Percentiles rank a stretch among this genome's conserved stretches.
phyloP scores from a whole-genome alignment of 345 rosid species.

The Eucalyptus dawsonii region DNA sequence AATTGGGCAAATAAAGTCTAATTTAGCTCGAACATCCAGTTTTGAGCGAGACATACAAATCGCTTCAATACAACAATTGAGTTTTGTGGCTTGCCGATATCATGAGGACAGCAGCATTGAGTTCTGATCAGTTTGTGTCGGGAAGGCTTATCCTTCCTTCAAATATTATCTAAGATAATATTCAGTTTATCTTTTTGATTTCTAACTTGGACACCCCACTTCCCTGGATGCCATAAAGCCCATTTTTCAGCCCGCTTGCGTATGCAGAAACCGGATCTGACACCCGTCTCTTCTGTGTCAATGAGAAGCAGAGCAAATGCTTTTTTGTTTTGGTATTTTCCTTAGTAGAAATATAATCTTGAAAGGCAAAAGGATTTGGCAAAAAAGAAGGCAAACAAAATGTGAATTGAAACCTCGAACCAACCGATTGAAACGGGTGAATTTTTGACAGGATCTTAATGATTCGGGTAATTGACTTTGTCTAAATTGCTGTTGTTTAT shows the following conservation, averaged over 20 bases:
- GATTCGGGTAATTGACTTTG: background rate
- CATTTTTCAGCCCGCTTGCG: background rate
- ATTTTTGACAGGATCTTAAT: background rate
- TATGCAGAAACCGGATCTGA: background rate
- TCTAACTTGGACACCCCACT: background rate
- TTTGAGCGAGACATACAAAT: background rate
- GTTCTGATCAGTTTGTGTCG: background rate
- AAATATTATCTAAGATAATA: background rate
- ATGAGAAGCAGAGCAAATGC: background rate
- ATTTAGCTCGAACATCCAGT: background rate
- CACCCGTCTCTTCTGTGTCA: background rate
- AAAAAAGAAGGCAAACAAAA: background rate
- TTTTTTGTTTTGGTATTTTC: rapidly evolving
- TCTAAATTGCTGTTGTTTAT: too few species aligned
- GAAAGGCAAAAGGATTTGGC: background rate
- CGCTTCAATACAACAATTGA: background rate
- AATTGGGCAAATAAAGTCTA: rapidly evolving
- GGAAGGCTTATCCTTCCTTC: background rate
- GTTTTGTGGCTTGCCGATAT: background rate
- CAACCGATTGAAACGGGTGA: rapidly evolving
- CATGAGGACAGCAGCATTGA: rapidly evolving
- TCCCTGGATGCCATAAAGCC: background rate
- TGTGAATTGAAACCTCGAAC: background rate
- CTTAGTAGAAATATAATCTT: background rate
- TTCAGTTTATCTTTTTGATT: background rate